phyloP scores from a whole-genome alignment of 345 rosid species.

The Trapa incisa region DNA sequence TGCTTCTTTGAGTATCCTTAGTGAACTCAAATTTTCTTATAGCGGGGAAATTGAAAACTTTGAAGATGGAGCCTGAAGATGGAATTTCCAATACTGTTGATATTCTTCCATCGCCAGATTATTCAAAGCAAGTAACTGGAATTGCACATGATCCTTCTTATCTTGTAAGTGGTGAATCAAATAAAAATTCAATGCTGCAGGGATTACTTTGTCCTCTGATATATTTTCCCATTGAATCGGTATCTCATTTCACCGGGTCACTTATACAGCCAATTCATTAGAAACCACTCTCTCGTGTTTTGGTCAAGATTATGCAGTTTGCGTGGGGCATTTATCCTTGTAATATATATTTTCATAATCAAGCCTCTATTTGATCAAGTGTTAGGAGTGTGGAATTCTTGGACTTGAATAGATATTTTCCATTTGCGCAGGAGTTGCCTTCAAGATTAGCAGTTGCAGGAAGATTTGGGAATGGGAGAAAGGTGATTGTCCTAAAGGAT shows the following conservation, averaged over 20 bases:
- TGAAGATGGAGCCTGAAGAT: neutral
- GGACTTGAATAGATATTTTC: neutral
- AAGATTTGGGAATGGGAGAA: slow-evolving; percentile 2
- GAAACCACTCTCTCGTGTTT: neutral
- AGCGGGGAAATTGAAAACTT: neutral
- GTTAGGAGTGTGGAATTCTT: neutral
- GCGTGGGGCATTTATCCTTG: too few relatives aligned
- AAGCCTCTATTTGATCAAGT: neutral
- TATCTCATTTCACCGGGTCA: too few relatives aligned
- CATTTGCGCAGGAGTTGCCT: slow-evolving; percentile 20
- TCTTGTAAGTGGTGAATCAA: neutral
- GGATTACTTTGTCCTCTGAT: neutral
- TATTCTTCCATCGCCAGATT: neutral
- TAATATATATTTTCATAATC: too few relatives aligned
- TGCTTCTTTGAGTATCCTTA: neutral
- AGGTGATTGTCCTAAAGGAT: slow-evolving; percentile 20
- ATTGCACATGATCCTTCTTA: neutral
- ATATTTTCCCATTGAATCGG: too few relatives aligned
- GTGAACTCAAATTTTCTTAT: neutral
- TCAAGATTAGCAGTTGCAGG: slow-evolving; percentile 12
- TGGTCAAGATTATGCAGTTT: too few relatives aligned
- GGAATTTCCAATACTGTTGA: neutral
- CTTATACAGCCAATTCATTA: neutral
- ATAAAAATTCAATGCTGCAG: too few relatives aligned
- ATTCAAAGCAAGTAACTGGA: neutral